phyloP scores from a whole-genome alignment of 768 basidiomycete species.

The Tylopilus cervinicoccineus region DNA sequence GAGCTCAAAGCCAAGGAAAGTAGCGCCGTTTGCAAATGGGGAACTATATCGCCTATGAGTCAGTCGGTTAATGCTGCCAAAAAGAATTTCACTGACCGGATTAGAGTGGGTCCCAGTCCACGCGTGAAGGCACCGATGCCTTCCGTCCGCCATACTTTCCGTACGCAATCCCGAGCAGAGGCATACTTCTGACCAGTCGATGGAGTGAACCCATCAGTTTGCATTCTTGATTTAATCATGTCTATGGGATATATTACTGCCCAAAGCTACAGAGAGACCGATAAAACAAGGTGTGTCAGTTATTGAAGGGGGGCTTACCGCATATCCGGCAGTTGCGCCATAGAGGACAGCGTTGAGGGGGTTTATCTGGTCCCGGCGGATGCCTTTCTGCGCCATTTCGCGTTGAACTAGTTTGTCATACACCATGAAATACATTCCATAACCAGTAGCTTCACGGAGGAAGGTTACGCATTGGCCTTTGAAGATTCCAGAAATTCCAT shows the following conservation, averaged over 20 bases:
- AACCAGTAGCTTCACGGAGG: constrained; percentile 75
- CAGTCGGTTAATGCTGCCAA: constrained; percentile 2
- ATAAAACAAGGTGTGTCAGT: constrained; percentile 6
- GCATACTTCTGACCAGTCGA: constrained; percentile 78
- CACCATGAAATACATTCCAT: constrained; percentile 85
- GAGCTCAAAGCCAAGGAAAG: constrained; percentile 94
- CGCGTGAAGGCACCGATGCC: constrained; percentile 85
- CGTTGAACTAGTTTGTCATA: constrained; percentile 92
- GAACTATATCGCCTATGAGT: constrained; percentile 48
- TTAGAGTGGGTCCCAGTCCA: constrained; percentile 88
- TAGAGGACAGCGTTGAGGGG: constrained; percentile 78
- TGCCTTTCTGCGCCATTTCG: constrained; percentile 72
- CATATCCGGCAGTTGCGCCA: constrained; percentile 91
- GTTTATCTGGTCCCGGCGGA: constrained; percentile 70
- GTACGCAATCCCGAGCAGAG: constrained; percentile 78
- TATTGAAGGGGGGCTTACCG: constrained; percentile 46
- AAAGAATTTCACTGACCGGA: constrained; percentile 54
- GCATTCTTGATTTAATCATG: constrained; percentile 94
- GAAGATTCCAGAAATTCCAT: constrained; percentile 84
- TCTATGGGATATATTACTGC: constrained; percentile 94
- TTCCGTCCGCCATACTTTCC: constrained; percentile 78
- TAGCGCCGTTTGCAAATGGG: constrained; percentile 95
- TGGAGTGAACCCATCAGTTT: constrained; percentile 84
- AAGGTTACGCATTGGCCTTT: constrained; percentile 92
- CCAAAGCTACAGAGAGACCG: constrained; percentile 56